phyloP scores from a whole-genome alignment of 1,284 basidiomycete genomes.

The Cutaneotrichosporon cyanovorans region DNA sequence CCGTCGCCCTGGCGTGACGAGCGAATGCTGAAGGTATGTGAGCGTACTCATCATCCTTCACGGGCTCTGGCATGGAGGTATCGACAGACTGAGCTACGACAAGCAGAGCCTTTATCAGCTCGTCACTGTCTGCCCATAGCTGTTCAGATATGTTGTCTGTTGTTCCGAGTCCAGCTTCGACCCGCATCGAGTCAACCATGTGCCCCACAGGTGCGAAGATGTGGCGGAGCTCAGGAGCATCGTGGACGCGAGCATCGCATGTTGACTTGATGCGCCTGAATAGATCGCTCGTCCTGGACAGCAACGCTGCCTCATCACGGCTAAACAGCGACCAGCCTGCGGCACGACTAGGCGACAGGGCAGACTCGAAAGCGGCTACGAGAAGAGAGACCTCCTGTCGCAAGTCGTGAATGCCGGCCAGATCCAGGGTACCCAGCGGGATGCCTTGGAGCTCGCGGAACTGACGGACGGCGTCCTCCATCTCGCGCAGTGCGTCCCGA shows the following conservation, averaged over 20 bases:
- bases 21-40: constrained; percentile 29
- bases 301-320: constrained; percentile 17
- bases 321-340: constrained; percentile 24
- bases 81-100: constrained; percentile 58
- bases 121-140: constrained; percentile 37
- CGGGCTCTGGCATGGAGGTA: constrained; percentile 2
- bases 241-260: constrained; percentile 5
- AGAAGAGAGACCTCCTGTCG: constrained; percentile 22
- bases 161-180: constrained; percentile 2
- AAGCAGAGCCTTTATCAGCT: constrained; percentile 58
- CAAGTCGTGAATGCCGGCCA: constrained; percentile 22
- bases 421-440: constrained; percentile 17
- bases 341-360: constrained; percentile 15
- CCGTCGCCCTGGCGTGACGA: constrained; percentile 19
- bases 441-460: constrained; percentile 31
- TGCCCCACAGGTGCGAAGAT: constrained; percentile 51
- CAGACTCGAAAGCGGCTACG: constrained; percentile 17
- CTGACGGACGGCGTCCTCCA: constrained; percentile 28
- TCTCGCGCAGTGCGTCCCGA: constrained; percentile 26
- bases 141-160: constrained; percentile 5
- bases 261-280: constrained; percentile 4
- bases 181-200: constrained; percentile 47
- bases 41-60: constrained; percentile 34
- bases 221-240: constrained; percentile 48
- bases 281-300: constrained; percentile 8